Conservation (phyloP, 139 green algal species). For the Micromonas pusilla region DNA sequence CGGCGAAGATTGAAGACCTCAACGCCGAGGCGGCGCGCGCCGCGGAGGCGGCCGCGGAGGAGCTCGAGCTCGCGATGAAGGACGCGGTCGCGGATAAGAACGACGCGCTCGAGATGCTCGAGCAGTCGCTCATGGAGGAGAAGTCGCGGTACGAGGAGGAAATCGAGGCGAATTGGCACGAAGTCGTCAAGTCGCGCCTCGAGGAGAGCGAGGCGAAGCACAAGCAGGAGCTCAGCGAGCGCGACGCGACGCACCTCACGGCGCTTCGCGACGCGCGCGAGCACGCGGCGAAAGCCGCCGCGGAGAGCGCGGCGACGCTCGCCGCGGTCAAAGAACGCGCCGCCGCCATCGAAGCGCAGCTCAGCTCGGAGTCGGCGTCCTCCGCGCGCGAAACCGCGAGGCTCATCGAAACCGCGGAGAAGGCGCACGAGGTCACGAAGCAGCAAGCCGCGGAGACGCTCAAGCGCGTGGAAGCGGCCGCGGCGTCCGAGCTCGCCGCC, state of each 20-base stretch:
- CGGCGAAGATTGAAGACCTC: not conserved
- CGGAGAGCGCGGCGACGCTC: not conserved
- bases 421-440: slow-evolving; percentile 11
- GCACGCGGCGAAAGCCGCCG: not conserved
- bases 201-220: not conserved
- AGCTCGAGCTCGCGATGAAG: not conserved
- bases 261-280: not conserved
- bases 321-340: not conserved
- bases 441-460: not conserved
- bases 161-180: not conserved
- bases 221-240: not conserved
- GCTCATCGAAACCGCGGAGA: not conserved
- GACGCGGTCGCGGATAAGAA: not conserved
- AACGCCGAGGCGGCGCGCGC: not conserved
- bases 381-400: not conserved
- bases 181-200: not conserved
- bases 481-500: too few relatives aligned
- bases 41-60: not conserved
- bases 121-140: not conserved
- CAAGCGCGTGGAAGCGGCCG: not conserved
- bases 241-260: not conserved
- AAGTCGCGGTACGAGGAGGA: slow-evolving; percentile 4
- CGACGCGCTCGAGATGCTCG: slow-evolving; percentile 1
- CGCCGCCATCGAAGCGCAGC: not conserved
- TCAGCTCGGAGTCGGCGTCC: not conserved